Percentiles rank a stretch among this genome's conserved stretches.
Conservation (phyloP, 768 basidiomycete species). For the Collybia sp. region DNA sequence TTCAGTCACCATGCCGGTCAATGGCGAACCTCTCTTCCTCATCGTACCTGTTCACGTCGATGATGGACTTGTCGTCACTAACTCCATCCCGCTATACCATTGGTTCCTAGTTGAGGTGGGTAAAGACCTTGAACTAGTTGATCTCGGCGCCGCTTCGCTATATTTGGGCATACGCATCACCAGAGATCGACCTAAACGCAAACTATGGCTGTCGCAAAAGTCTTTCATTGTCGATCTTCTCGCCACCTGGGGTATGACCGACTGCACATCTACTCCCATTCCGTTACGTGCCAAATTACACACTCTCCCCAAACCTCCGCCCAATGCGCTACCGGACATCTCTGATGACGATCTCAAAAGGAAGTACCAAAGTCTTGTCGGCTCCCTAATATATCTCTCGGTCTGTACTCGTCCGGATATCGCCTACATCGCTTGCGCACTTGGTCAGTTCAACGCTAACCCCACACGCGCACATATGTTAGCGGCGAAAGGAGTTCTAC, state of each 20-base stretch:
- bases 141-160: slow-evolving; percentile 8
- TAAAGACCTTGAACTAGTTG: slow-evolving; percentile 5
- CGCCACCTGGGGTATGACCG: slow-evolving; percentile 4
- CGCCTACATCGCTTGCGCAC: slow-evolving; percentile 19
- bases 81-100: slow-evolving; percentile 10
- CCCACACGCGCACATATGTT: slow-evolving; percentile 21
- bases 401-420: slow-evolving; percentile 30
- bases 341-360: slow-evolving; percentile 8
- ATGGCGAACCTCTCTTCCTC: slow-evolving; percentile 9
- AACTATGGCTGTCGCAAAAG: not conserved
- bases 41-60: slow-evolving; percentile 22
- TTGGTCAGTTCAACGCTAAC: slow-evolving; percentile 23
- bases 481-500: slow-evolving; percentile 23
- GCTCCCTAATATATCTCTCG: slow-evolving; percentile 21
- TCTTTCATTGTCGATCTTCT: slow-evolving; percentile 6
- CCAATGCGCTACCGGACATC: slow-evolving; percentile 10
- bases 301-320: not conserved
- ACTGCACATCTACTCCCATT: slow-evolving; percentile 6
- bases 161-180: slow-evolving; percentile 7
- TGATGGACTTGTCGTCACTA: slow-evolving; percentile 15
- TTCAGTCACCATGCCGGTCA: slow-evolving; percentile 9
- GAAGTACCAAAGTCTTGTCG: slow-evolving; percentile 16
- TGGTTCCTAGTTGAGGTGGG: slow-evolving; percentile 11
- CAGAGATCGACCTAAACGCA: slow-evolving; percentile 3
- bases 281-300: not conserved